Percentiles rank a stretch among this genome's conserved stretches.
phyloP scores from a whole-genome alignment of 2,329 filamentous ascomycete species.

The Ceratocystis ficicola region DNA sequence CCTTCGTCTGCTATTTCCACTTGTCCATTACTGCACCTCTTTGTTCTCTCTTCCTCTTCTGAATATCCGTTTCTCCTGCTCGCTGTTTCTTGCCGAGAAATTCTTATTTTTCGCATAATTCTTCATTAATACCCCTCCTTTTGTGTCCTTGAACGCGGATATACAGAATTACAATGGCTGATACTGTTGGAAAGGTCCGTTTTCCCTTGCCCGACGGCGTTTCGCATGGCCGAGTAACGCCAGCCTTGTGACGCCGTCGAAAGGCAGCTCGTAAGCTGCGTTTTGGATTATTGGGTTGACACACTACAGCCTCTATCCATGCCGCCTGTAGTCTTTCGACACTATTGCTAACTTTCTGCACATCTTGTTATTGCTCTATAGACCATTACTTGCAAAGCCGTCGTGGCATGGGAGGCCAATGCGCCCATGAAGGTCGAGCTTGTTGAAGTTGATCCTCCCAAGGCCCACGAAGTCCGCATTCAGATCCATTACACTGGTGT shows the following conservation, averaged over 20 bases:
- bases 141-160: not conserved
- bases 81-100: not conserved
- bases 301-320: no score
- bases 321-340: not conserved
- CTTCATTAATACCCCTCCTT: not conserved
- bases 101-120: not conserved
- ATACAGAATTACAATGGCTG: constrained; percentile 20
- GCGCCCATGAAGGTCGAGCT: constrained; percentile 83
- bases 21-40: not conserved
- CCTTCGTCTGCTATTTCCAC: not conserved
- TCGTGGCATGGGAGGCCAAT: constrained; percentile 92
- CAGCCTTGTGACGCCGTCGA: not conserved
- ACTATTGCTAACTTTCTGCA: not conserved
- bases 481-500: constrained; percentile 96
- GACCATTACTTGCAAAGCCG: constrained; percentile 95
- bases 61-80: not conserved
- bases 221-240: not conserved
- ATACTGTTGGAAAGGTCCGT: constrained; percentile 22
- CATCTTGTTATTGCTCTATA: constrained; percentile 30
- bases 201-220: not conserved
- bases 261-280: no score
- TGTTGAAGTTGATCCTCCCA: constrained; percentile 78
- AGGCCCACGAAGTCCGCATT: constrained; percentile 90
- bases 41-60: not conserved
- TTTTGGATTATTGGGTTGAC: no score